A percentile compares a stretch with the other conserved stretches of the same genome.
Conservation (phyloP, 192 early-diverging fungal genomes). For the Rhizoclosmatium globosum region DNA sequence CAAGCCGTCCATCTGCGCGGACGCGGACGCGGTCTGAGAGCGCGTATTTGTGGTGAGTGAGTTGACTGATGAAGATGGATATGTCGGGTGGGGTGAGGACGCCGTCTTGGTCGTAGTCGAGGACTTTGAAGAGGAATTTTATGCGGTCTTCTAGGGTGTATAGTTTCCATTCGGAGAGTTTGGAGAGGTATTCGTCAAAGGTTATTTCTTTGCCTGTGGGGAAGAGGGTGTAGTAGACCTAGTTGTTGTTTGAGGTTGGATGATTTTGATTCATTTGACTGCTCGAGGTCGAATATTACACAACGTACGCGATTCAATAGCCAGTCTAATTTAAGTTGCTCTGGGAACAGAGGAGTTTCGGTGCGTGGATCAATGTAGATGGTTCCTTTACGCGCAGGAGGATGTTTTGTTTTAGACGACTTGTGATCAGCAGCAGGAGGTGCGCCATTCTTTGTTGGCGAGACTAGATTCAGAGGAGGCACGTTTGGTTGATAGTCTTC, state of each 20-base stretch:
- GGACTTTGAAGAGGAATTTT: constrained; percentile 27
- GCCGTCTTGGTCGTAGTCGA: constrained; percentile 37
- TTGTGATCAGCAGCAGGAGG: background rate
- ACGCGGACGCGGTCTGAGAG: constrained; percentile 23
- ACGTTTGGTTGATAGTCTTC: background rate
- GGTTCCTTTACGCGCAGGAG: background rate
- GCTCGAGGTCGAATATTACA: no score
- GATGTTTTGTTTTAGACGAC: background rate
- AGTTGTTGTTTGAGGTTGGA: no score
- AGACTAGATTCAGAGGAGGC: background rate
- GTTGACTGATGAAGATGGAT: constrained; percentile 10
- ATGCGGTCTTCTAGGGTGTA: constrained; percentile 22
- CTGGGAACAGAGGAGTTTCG: constrained; percentile 16
- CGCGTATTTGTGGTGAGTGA: background rate
- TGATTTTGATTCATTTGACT: no score
- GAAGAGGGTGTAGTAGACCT: constrained; percentile 38
- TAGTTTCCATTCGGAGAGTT: constrained; percentile 19
- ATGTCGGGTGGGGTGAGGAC: constrained; percentile 25
- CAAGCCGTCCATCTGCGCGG: constrained; percentile 34
- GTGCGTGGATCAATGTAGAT: constrained; percentile 13
- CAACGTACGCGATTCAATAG: constrained; percentile 26
- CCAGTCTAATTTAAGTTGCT: constrained; percentile 35
- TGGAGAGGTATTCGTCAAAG: constrained; percentile 25
- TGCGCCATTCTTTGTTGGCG: background rate
- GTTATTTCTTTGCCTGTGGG: constrained; percentile 21